phyloP scores from a whole-genome alignment of 202 grass and related monocot genomes.

The Zizania palustris region DNA sequence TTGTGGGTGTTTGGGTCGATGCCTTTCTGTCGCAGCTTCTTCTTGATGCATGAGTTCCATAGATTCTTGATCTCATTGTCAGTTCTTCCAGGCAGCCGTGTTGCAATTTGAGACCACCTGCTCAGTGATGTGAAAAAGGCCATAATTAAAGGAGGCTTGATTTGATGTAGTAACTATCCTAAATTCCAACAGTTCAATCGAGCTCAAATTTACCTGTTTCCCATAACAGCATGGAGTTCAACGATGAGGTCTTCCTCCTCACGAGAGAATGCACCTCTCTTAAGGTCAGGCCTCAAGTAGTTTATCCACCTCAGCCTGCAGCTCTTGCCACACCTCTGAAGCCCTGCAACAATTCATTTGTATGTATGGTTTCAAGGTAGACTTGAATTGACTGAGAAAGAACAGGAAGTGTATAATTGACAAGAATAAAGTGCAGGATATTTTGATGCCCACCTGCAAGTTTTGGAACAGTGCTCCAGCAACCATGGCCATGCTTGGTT shows the following conservation, averaged over 20 bases:
- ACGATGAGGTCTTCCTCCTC: slow-evolving; percentile 73
- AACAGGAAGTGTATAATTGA: slow-evolving; percentile 25
- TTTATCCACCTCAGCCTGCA: slow-evolving; percentile 98
- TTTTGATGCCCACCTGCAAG: slow-evolving; percentile 60
- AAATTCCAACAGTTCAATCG: slow-evolving; percentile 24
- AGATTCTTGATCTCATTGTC: slow-evolving; percentile 95
- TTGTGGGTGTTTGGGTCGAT: slow-evolving; percentile 67
- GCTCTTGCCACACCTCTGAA: slow-evolving; percentile 97
- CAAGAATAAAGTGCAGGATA: slow-evolving; percentile 25
- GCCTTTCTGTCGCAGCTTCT: slow-evolving; percentile 62
- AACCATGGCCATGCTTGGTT: slow-evolving; percentile 78
- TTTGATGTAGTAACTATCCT: slow-evolving; percentile 9
- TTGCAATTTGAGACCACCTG: slow-evolving; percentile 88
- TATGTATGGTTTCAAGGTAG: slow-evolving; percentile 22
- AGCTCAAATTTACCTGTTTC: slow-evolving; percentile 58
- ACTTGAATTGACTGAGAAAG: slow-evolving; percentile 17
- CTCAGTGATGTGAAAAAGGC: slow-evolving; percentile 14
- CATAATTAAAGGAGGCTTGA: slow-evolving; percentile 12
- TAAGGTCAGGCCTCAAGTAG: slow-evolving; percentile 88
- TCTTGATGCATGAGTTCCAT: slow-evolving; percentile 89
- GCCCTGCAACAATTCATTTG: slow-evolving; percentile 57
- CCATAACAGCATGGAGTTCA: slow-evolving; percentile 70
- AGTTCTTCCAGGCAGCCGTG: slow-evolving; percentile 75
- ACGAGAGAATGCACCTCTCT: slow-evolving; percentile 78
- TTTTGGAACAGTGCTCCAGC: slow-evolving; percentile 91